Base-by-base conservation (phyloP, 306 rosid genomes). In the Vachellia pachyceras region DNA sequence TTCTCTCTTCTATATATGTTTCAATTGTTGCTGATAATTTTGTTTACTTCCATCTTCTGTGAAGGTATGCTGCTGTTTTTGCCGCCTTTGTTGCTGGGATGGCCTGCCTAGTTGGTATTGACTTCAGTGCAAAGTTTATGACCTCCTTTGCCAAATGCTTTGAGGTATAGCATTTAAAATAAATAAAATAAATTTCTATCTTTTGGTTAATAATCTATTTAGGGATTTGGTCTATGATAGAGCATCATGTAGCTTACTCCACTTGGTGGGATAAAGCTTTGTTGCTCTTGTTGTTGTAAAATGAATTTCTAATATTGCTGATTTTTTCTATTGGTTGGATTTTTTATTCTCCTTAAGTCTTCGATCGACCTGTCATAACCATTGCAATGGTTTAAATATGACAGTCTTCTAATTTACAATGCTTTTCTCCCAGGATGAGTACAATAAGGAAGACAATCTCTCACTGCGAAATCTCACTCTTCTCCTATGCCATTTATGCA, bases 1-100 rank as follows among this genome's bases (percentile, higher is more conserved):
- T 74, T 64, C 57, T 39, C 15, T 41, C 15, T 54, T 66, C 72
- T 25, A 47, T 58, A 83, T 77, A 44, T 69, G 20, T 29, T 49
- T 79, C 81, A 73, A n/a, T 33, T 77, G 39, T 77, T 58, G 77
- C 76, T 84, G 85, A 79, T 79, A 79, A 9, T 42, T 70, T 78
- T 77, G 55, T 52, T 52, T 45, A n/a, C 41, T 14, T 3, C 14
- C 54, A 58, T 44, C 50, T 70, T 39, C 55, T 81, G 77, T 85
- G 82, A 69, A 95, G 99, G 90, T 89, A 91, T 89, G 98, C 99
- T 86, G 97, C 97, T 57, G 88, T 90, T 64, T 95, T 95, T 78
- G 94, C 93, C 49, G 90, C 99, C 39, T 90, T 91, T 86, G 98
- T 95, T 77, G 96, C 97, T 18, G 98, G 97, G 71, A 89, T 91